Base-by-base conservation (phyloP, 106 monocot genomes). In the Narthecium ossifragum region DNA sequence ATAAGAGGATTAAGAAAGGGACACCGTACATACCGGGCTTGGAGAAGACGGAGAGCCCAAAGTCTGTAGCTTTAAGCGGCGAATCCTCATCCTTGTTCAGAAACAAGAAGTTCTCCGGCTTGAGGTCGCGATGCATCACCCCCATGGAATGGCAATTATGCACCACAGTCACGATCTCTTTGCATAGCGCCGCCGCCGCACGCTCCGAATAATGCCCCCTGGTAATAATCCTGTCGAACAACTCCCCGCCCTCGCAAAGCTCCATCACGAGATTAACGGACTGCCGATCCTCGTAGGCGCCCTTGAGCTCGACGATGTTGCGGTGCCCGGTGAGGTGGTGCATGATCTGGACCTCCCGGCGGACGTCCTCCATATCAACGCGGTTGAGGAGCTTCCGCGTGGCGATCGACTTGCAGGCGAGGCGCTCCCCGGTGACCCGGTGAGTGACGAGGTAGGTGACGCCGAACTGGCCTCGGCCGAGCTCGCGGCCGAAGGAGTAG, bases 311-410 rank as follows among this genome's bases (percentile, higher is more conserved):
- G 29, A 85, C 81, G 48, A 85, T 81, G 70, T 85, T 77, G 58
- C 64, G 77, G 66, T 85, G 80, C 33, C 85, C 81, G 20, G 80
- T 77, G 54, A 85, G 67, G 45, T 85, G 85, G 59, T 85, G 80
- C 85, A 85, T 85, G 77, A 85, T 81, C 85, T 84, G 84, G 31
- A 84, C 78, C 78, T 84, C 84, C 24, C 84, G 70, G 30, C 79
- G 70, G 34, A 79, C 77, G 29, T 85, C 80, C 49, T 85, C 85
- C 25, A 74, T 30, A 60, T 81, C 85, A 21, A 77, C 80, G 51
- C 65, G 65, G 49, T 58, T 63, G 20, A 68, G 26, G 10, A 85
- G 74, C 70, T 81, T 85, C 51, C 83, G 55, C 33, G 74, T 71
- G 31, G 83, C 74, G 62, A 84, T 84, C 52, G 83, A 84, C 67